A percentile compares a stretch with the other conserved stretches of the same genome.
phyloP scores from a whole-genome alignment of 2,329 filamentous ascomycete species.

The Pyricularia pennisetigena region DNA sequence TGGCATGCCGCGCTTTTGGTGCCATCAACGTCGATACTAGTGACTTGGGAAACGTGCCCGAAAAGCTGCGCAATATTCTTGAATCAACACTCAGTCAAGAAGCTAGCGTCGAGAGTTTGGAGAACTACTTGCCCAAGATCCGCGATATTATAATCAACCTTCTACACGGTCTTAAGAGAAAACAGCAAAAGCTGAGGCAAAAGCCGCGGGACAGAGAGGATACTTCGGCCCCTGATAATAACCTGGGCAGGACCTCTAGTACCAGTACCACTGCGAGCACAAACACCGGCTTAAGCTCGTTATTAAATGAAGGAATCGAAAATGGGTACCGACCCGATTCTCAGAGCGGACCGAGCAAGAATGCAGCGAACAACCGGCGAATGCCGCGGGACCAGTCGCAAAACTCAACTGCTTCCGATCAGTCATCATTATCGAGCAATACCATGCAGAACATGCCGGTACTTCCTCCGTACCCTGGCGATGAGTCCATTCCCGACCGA shows the following conservation, averaged over 20 bases:
- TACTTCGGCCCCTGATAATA: conserved; percentile 8
- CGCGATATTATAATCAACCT: conserved; percentile 98
- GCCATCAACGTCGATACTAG: conserved; percentile 93
- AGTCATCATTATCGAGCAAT: conserved; percentile 62
- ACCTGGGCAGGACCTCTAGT: conserved; percentile 40
- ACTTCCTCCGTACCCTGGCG: conserved; percentile 59
- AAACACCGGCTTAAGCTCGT: conserved; percentile 45
- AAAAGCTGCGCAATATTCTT: conserved; percentile 78
- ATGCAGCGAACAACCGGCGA: conserved; percentile 9
- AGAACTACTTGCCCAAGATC: conserved; percentile 87
- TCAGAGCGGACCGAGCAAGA: conserved; percentile 17
- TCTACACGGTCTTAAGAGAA: conserved; percentile 90
- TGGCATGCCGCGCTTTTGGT: conserved; percentile 92
- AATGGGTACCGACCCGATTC: conserved; percentile 35
- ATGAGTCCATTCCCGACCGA: conserved; percentile 38
- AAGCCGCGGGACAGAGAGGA: conserved; percentile 47
- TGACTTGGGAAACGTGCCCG: conserved; percentile 91
- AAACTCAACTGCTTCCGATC: conserved; percentile 42
- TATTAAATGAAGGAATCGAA: conserved; percentile 51
- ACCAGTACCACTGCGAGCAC: conserved; percentile 47
- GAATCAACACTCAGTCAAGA: conserved; percentile 96
- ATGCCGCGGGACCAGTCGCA: conserved; percentile 34
- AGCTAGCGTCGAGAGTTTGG: conserved; percentile 84
- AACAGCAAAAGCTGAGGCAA: conserved; percentile 77
- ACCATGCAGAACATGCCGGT: conserved; percentile 69